Conservation (phyloP, 352 stramenopile species). For the Phytopythium chamaehyphon region DNA sequence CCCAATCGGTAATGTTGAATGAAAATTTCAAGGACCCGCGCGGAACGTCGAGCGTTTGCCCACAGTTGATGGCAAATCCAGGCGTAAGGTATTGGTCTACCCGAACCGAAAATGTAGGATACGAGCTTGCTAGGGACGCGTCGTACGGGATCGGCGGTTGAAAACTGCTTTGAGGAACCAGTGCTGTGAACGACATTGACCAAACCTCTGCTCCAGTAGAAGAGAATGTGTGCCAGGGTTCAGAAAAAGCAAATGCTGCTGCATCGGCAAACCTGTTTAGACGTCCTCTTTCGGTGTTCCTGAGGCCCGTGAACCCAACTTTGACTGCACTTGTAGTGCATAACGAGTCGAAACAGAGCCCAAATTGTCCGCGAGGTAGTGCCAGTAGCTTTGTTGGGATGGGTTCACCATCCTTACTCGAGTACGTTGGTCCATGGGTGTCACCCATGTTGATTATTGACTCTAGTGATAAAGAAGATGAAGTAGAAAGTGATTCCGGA, state of each 20-base stretch:
- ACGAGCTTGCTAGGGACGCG: background rate
- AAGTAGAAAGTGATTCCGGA: background rate
- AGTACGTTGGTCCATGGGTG: background rate
- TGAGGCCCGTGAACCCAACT: constrained; percentile 15
- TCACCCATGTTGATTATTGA: background rate
- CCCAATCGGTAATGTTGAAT: constrained; percentile 16
- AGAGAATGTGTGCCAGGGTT: background rate
- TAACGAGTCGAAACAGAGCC: constrained; percentile 10
- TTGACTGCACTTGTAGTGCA: constrained; percentile 11
- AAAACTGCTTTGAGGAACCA: constrained; percentile 12
- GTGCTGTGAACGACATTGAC: constrained; percentile 10
- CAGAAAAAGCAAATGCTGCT: constrained; percentile 10
- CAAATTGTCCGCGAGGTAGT: constrained; percentile 14
- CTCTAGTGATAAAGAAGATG: background rate
- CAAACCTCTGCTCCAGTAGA: constrained; percentile 8
- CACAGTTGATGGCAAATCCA: constrained; percentile 5
- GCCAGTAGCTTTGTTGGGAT: constrained; percentile 11
- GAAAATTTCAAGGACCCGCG: constrained; percentile 17
- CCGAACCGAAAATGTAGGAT: constrained; percentile 6
- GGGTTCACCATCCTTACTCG: background rate
- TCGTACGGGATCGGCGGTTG: constrained; percentile 14
- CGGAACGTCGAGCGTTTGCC: constrained; percentile 8
- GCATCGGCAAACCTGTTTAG: constrained; percentile 10
- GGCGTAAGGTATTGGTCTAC: constrained; percentile 17
- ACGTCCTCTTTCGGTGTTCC: background rate